Conservation (phyloP, 345 rosid species). For the Aquilaria malaccensis region DNA sequence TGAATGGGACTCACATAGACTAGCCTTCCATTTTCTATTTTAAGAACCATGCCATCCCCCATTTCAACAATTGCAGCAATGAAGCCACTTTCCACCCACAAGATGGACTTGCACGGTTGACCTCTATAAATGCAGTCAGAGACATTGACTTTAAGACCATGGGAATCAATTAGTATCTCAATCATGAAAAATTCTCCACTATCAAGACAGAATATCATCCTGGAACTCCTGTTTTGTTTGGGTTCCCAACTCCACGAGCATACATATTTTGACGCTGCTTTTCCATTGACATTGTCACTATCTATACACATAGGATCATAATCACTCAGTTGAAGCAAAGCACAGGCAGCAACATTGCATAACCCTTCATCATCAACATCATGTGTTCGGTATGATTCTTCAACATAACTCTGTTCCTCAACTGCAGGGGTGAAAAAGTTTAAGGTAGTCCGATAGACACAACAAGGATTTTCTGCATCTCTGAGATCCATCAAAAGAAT, state of each 20-base stretch:
- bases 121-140: constrained; percentile 82
- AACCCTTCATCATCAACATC: constrained; percentile 95
- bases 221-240: constrained; percentile 43
- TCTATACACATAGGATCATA: constrained; percentile 98
- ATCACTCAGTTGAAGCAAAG: constrained; percentile 86
- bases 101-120: constrained; percentile 70
- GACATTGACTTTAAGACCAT: constrained; percentile 45
- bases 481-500: constrained; percentile 93
- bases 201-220: constrained; percentile 77
- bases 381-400: constrained; percentile 65
- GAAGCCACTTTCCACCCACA: constrained; percentile 86
- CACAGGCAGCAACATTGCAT: constrained; percentile 92
- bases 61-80: constrained; percentile 80
- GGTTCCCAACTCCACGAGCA: constrained; percentile 98
- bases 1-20: constrained; percentile 54
- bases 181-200: constrained; percentile 84
- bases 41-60: constrained; percentile 89
- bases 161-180: constrained; percentile 46
- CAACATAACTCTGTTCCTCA: constrained; percentile 67
- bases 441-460: constrained; percentile 64
- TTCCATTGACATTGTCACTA: constrained; percentile 41
- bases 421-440: constrained; percentile 49
- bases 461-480: constrained; percentile 65
- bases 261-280: constrained; percentile 46
- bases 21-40: constrained; percentile 63